A percentile compares a stretch with the other conserved stretches of the same genome.
These are phyloP conservation scores for Asterochloris sp. DNA, from an alignment of 139 green algal species.

Conservation along the genomic window DNA sequence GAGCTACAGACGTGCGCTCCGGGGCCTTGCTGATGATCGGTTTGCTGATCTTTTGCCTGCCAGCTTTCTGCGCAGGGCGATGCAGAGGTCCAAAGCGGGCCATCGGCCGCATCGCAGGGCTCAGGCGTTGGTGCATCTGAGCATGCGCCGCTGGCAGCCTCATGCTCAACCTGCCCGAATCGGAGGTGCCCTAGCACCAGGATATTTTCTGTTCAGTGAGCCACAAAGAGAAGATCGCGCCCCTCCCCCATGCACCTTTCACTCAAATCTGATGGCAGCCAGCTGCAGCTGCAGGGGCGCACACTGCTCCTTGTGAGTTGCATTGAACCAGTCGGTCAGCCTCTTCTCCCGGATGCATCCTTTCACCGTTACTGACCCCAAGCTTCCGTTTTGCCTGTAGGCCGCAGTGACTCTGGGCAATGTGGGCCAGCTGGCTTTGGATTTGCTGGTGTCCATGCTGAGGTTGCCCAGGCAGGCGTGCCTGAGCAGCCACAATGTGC, in stretches of 20 bases:
- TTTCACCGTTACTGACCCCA: neutral
- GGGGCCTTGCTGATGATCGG: too few relatives aligned
- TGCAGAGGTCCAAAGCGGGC: too few relatives aligned
- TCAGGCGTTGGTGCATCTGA: too few relatives aligned
- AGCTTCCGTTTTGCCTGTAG: neutral
- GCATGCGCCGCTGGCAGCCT: too few relatives aligned
- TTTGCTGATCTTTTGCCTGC: too few relatives aligned
- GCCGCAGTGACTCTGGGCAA: neutral
- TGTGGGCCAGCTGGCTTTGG: slow-evolving; percentile 10
- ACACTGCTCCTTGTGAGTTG: slow-evolving; percentile 8
- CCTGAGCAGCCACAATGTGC: neutral
- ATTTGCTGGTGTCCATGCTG: slow-evolving; percentile 4
- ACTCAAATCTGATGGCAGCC: neutral
- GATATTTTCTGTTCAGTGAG: too few relatives aligned
- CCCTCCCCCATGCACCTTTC: neutral
- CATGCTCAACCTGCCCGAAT: too few relatives aligned
- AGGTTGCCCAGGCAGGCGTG: neutral
- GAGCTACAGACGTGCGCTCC: too few relatives aligned
- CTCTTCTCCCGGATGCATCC: neutral
- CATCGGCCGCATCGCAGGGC: too few relatives aligned
- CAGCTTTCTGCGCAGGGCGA: too few relatives aligned
- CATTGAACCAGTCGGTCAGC: neutral
- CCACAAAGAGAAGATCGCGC: too few relatives aligned
- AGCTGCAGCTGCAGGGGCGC: neutral
- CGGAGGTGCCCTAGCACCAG: too few relatives aligned